A percentile compares a stretch with the other conserved stretches of the same genome.
Evolutionary conservation across 2,329 filamentous ascomycete species (phyloP).

Genomic region (Penicillium thymicola): DNA sequence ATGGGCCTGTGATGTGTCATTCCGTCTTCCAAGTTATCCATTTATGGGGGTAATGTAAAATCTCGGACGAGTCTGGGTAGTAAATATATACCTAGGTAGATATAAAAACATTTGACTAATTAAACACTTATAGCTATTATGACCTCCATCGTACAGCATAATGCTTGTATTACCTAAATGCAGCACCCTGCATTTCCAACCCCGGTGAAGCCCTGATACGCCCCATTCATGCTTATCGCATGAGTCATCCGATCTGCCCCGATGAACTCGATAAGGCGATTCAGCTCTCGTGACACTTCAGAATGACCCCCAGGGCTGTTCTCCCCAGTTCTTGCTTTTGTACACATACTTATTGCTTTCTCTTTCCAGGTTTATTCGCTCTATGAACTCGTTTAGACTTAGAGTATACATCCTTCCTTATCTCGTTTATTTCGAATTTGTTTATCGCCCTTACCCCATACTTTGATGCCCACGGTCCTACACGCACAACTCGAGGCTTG

Average conservation of each 20-base stretch:
- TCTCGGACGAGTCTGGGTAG: background rate
- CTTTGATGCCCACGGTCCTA: background rate
- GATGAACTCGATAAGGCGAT: background rate
- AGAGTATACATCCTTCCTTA: background rate
- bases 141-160: background rate
- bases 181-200: background rate
- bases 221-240: constrained; percentile 5
- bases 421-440: background rate
- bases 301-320: background rate
- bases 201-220: constrained; percentile 2
- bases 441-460: constrained; percentile 10
- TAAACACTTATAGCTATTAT: background rate
- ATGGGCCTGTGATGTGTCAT: background rate
- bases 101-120: background rate
- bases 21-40: background rate
- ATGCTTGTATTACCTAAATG: background rate
- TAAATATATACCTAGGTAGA: background rate
- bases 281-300: constrained; percentile 10
- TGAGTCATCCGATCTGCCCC: constrained; percentile 10
- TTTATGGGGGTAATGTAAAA: background rate
- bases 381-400: background rate
- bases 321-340: background rate
- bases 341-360: background rate
- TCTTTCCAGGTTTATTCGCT: background rate
- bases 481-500: background rate